These are phyloP conservation scores for Nakaseomyces delphensis DNA, from an alignment of 1,139 yeast genomes.

Conservation along the genomic window DNA sequence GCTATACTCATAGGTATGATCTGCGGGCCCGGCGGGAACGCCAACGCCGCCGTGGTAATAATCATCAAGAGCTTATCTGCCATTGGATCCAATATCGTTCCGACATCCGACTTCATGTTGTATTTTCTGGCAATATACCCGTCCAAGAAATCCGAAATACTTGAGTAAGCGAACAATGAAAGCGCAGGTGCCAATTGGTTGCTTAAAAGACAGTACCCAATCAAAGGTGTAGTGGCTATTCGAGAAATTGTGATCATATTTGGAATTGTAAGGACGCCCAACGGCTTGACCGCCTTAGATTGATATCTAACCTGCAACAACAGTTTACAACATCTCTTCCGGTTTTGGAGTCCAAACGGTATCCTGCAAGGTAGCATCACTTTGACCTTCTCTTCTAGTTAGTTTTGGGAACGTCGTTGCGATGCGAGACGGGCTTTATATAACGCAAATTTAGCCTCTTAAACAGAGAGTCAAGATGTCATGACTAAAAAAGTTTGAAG, in stretches of 20 bases:
- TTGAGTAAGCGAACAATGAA: slow-evolving; percentile 69
- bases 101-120: slow-evolving; percentile 72
- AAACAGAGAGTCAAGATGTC: not conserved
- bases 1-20: slow-evolving; percentile 62
- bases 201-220: slow-evolving; percentile 67
- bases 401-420: no score
- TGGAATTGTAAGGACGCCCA: slow-evolving; percentile 67
- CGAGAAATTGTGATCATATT: slow-evolving; percentile 76
- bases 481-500: slow-evolving; percentile 3
- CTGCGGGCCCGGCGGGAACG: slow-evolving; percentile 47
- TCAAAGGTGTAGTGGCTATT: slow-evolving; percentile 67
- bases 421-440: no score
- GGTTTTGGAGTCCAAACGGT: not conserved
- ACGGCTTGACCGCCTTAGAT: not conserved
- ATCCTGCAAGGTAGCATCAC: not conserved
- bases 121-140: slow-evolving; percentile 81
- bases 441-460: not conserved
- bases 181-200: slow-evolving; percentile 58
- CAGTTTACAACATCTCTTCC: not conserved
- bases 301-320: not conserved
- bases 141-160: slow-evolving; percentile 84
- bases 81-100: slow-evolving; percentile 87
- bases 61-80: slow-evolving; percentile 93
- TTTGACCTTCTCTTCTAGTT: not conserved
- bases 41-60: slow-evolving; percentile 68